A percentile compares a stretch with the other conserved stretches of the same genome.
These are phyloP conservation scores for Cytospora leucostoma DNA, from an alignment of 2,329 filamentous ascomycete genomes.

Conservation along the genomic window DNA sequence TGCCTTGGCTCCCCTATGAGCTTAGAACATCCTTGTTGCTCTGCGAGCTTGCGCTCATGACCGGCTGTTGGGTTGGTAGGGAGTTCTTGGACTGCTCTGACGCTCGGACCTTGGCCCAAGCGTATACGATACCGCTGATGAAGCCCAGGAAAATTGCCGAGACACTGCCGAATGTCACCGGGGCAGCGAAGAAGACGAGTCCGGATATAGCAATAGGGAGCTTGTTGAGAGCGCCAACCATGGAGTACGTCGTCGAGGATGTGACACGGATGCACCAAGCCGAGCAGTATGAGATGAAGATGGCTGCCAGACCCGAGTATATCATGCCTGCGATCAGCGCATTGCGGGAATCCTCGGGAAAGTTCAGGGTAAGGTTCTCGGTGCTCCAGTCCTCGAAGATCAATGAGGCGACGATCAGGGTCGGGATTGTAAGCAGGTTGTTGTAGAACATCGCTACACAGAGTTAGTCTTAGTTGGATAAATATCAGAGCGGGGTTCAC, in stretches of 20 bases:
- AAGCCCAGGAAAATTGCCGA: slow-evolving; percentile 91
- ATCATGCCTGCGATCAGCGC: slow-evolving; percentile 84
- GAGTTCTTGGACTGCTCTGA: slow-evolving; percentile 65
- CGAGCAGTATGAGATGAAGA: slow-evolving; percentile 99
- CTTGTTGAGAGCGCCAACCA: slow-evolving; percentile 98
- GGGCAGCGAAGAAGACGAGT: slow-evolving; percentile 91
- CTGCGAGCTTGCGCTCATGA: slow-evolving; percentile 86
- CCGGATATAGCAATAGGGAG: slow-evolving; percentile 91
- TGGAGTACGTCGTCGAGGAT: slow-evolving; percentile 96
- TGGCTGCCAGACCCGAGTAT: slow-evolving; percentile 87
- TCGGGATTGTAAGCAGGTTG: slow-evolving; percentile 93
- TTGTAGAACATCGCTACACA: slow-evolving; percentile 96
- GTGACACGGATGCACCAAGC: slow-evolving; percentile 98
- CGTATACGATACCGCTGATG: slow-evolving; percentile 87
- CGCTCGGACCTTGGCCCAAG: slow-evolving; percentile 83
- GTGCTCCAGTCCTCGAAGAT: slow-evolving; percentile 90
- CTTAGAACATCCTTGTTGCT: slow-evolving; percentile 87
- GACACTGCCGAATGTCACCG: slow-evolving; percentile 88
- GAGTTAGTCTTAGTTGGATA: slow-evolving; percentile 35
- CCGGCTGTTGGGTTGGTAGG: slow-evolving; percentile 67
- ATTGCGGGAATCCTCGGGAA: slow-evolving; percentile 79
- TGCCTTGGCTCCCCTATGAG: slow-evolving; percentile 45
- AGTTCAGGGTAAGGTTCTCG: slow-evolving; percentile 82
- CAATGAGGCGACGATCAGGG: slow-evolving; percentile 80
- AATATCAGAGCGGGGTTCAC: slow-evolving; percentile 42